Evolutionary conservation across 345 rosid species (phyloP).

Genomic region (Salix dunnii): DNA sequence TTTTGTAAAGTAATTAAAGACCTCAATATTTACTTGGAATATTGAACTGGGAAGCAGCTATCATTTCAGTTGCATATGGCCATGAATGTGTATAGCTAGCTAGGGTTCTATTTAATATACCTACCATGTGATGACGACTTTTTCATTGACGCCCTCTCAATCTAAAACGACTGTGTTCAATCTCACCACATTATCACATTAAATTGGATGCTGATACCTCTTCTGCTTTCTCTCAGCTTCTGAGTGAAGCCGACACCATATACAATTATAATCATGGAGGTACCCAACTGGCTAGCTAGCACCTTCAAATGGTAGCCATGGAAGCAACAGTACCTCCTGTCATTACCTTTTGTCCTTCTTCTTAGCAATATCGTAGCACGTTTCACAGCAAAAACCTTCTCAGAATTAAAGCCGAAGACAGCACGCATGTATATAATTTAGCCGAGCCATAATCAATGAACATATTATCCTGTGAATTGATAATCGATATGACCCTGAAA

Average conservation of each 20-base stretch:
- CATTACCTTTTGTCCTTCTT: too few species aligned
- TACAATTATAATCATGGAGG: too few species aligned
- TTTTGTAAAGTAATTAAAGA: background rate
- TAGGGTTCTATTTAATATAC: background rate
- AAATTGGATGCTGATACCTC: background rate
- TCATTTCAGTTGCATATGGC: background rate
- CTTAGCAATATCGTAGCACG: too few species aligned
- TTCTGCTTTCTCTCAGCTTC: background rate
- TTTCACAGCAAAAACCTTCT: background rate
- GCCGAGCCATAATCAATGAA: too few species aligned
- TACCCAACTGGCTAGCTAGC: too few species aligned
- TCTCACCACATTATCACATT: conserved; percentile 19
- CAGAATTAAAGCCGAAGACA: background rate
- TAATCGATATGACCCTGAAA: too few species aligned
- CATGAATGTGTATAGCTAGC: background rate
- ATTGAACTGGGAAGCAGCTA: background rate
- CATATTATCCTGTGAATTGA: too few species aligned
- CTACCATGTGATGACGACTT: conserved; percentile 14
- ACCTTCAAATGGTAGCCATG: too few species aligned
- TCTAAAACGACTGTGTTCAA: conserved; percentile 16
- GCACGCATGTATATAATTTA: background rate
- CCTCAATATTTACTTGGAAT: background rate
- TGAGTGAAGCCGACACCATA: background rate
- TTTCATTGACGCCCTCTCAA: conserved; percentile 1
- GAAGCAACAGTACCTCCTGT: too few species aligned